Evolutionary conservation across 805 yeast genomes (phyloP), one percentile per base, ranked within the genome.

Genomic region (Candida broadrunensis): DNA sequence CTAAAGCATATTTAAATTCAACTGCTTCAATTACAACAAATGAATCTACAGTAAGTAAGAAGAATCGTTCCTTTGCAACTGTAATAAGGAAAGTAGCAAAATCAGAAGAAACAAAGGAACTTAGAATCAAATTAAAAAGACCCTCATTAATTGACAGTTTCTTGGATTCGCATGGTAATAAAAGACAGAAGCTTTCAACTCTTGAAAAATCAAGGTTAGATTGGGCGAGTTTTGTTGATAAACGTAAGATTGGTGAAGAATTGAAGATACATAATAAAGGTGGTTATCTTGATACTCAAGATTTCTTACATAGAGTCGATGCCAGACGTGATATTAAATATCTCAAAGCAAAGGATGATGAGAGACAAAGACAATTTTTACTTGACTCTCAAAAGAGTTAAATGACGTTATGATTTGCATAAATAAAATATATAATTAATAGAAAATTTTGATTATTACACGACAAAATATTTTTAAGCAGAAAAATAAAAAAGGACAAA

Each of bases 201-300:
- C 68, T 93, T 48, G 98, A 93, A 58, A 93, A 93, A 63, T 86
- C 96, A 1, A 72, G 95, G 47, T 71, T 93, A 37, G 99, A 93
- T 63, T 93, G 98, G 96, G 95, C 95, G 1, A 80, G 86, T 35
- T 89, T 86, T 64, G 97, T 93, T 23, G 97, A 91, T 63, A 76
- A 85, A 48, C 81, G 83, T 48, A 89, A 89, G 41, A 82, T 93
- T 35, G 73, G 78, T 38, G 97, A 88, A 49, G 99, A 93, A 47
- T 75, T 93, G 55, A 75, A 73, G 36, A 74, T 78, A 42, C 85
- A 83, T 56, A 90, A 89, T 58, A 90, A 86, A 68, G 93, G 83
- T 38, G 99, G 99, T 7, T 93, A 83, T 63, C 67, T 93, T 54
- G 96, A 88, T 46, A 88, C 81, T 56, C 97, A 91, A 61, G 97